Conservation (phyloP, 345 rosid species). For the Erucastrum elatum region DNA sequence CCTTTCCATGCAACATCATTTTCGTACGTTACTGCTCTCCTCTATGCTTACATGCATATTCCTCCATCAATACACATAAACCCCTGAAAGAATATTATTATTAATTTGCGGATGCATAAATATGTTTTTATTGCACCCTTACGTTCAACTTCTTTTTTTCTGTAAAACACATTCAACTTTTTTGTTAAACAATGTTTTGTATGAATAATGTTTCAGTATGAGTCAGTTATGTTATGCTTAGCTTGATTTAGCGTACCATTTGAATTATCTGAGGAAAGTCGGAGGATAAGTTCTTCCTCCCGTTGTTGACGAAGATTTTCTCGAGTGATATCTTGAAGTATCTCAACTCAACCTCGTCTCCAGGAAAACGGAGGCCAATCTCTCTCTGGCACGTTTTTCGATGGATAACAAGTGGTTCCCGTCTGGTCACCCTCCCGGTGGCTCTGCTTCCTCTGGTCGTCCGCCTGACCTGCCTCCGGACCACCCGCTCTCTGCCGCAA, state of each 20-base stretch:
- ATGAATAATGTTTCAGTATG: background rate
- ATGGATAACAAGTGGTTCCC: too few species aligned
- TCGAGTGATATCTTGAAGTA: constrained; percentile 67
- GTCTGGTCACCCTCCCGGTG: too few species aligned
- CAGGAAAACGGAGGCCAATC: too few species aligned
- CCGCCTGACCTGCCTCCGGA: too few species aligned
- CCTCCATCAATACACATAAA: constrained; percentile 83
- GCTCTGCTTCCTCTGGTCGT: too few species aligned
- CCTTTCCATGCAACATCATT: constrained; percentile 95
- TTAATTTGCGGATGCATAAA: background rate
- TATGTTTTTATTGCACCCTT: background rate
- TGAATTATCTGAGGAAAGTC: constrained; percentile 84
- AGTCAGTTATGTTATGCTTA: too few species aligned
- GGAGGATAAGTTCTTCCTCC: constrained; percentile 65
- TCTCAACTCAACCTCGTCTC: too few species aligned
- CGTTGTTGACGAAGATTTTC: constrained; percentile 67
- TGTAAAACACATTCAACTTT: too few species aligned
- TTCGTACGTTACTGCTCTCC: constrained; percentile 82
- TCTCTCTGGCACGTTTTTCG: too few species aligned
- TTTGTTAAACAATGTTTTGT: too few species aligned
- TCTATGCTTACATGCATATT: constrained; percentile 86
- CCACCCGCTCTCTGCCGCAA: too few species aligned
- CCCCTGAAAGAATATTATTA: constrained; percentile 50
- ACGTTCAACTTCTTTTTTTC: too few species aligned
- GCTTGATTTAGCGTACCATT: constrained; percentile 46